phyloP scores from a whole-genome alignment of 2,329 filamentous ascomycete species.

The Arachnopeziza araneosa region DNA sequence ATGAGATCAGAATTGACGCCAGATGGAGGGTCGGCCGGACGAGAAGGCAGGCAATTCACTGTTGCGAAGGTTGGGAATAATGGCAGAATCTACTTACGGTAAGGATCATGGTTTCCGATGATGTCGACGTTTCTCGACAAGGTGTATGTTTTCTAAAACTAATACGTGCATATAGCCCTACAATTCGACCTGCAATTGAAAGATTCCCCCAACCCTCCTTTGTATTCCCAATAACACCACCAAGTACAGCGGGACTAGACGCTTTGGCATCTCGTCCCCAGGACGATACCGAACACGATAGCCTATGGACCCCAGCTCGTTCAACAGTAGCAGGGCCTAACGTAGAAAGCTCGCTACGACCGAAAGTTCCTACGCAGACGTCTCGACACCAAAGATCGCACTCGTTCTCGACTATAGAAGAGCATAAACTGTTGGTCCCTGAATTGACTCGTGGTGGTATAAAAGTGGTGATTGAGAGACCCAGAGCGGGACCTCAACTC shows the following conservation, averaged over 20 bases:
- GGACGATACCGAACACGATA: slow-evolving; percentile 22
- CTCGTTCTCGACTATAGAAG: slow-evolving; percentile 73
- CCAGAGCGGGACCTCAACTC: slow-evolving; percentile 56
- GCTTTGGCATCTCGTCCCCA: slow-evolving; percentile 32
- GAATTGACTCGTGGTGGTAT: slow-evolving; percentile 60
- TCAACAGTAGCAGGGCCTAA: slow-evolving; percentile 35
- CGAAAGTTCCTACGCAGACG: slow-evolving; percentile 9
- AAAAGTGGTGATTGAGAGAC: slow-evolving; percentile 74
- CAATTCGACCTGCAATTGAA: slow-evolving; percentile 55
- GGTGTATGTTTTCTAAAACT: slow-evolving; percentile 8
- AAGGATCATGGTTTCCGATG: slow-evolving; percentile 31
- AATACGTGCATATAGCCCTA: slow-evolving; percentile 42
- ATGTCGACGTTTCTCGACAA: slow-evolving; percentile 10
- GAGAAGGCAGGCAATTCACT: slow-evolving; percentile 49
- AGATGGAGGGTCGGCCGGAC: slow-evolving; percentile 53
- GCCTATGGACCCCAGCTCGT: slow-evolving; percentile 28
- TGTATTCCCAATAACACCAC: slow-evolving; percentile 55
- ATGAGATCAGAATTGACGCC: slow-evolving; percentile 52
- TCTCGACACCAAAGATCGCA: slow-evolving; percentile 54
- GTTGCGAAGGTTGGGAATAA: slow-evolving; percentile 80
- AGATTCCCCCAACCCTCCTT: slow-evolving; percentile 57
- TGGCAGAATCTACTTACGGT: slow-evolving; percentile 78
- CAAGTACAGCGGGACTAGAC: slow-evolving; percentile 53
- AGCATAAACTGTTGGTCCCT: slow-evolving; percentile 48
- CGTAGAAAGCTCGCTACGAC: slow-evolving; percentile 29